These are phyloP conservation scores for Houttuynia cordata DNA, from an alignment of 164 flowering plant species.

Conservation along the genomic window DNA sequence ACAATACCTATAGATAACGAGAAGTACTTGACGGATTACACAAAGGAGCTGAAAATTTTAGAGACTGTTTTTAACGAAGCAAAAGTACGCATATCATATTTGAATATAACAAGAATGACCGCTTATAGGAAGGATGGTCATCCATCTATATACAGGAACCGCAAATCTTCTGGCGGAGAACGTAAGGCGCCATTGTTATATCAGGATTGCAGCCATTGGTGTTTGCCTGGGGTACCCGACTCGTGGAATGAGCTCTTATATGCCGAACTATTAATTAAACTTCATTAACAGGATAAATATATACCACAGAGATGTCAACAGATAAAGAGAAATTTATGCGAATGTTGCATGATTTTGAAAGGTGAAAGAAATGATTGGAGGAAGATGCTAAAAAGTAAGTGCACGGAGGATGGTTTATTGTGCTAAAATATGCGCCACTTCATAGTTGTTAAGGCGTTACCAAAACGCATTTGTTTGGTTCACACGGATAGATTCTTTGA, in stretches of 20 bases:
- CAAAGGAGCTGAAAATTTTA: conserved; percentile 56
- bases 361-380: background rate
- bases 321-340: conserved; percentile 1
- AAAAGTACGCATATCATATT: conserved; percentile 58
- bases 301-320: background rate
- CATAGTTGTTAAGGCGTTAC: too few relatives aligned
- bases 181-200: conserved; percentile 32
- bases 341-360: background rate
- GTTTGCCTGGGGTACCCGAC: conserved; percentile 96
- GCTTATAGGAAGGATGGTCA: conserved; percentile 91
- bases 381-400: background rate
- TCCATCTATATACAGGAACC: conserved; percentile 78
- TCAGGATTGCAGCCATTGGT: conserved; percentile 99
- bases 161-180: conserved; percentile 34
- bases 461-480: background rate
- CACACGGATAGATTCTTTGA: too few relatives aligned
- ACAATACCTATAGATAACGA: conserved; percentile 69
- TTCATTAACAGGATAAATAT: conserved; percentile 1
- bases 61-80: conserved; percentile 55
- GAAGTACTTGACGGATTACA: conserved; percentile 43
- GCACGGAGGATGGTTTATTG: background rate
- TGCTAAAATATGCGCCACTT: background rate
- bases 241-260: conserved; percentile 88
- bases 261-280: conserved; percentile 48
- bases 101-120: conserved; percentile 73